Percentiles rank a stretch among this genome's conserved stretches.
These are phyloP conservation scores for Saturnispora galanensis DNA, from an alignment of 805 yeast species.

Conservation along the genomic window DNA sequence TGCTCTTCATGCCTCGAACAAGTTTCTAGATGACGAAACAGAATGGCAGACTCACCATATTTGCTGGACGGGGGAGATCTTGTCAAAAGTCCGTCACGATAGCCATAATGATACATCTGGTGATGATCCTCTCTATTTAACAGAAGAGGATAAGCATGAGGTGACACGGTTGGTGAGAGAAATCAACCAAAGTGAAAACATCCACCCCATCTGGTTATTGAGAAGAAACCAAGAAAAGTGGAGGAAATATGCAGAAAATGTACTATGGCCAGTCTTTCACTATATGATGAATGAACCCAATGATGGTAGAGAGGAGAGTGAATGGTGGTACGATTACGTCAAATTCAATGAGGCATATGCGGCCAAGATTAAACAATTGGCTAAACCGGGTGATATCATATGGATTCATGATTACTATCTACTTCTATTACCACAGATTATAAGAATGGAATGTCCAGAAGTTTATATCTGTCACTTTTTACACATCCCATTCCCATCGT, in stretches of 20 bases:
- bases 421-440: conserved; percentile 68
- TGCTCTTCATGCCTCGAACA: conserved; percentile 70
- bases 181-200: conserved; percentile 37
- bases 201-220: conserved; percentile 85
- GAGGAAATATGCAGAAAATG: conserved; percentile 84
- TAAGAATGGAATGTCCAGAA: conserved; percentile 67
- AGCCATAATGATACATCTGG: conserved; percentile 13
- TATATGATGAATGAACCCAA: conserved; percentile 74
- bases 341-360: conserved; percentile 86
- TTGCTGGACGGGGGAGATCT: conserved; percentile 94
- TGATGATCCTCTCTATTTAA: conserved; percentile 54
- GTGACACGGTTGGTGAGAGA: conserved; percentile 39
- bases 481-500: conserved; percentile 91
- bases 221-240: conserved; percentile 73
- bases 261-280: conserved; percentile 91
- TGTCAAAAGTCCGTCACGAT: conserved; percentile 10
- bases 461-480: conserved; percentile 69
- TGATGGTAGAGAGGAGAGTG: conserved; percentile 58
- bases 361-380: conserved; percentile 59
- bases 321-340: conserved; percentile 82
- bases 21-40: conserved; percentile 51
- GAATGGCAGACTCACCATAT: conserved; percentile 83
- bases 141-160: conserved; percentile 42
- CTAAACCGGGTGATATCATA: conserved; percentile 80
- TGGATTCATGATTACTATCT: conserved; percentile 92